Conservation (phyloP, 2,329 filamentous ascomycete genomes). For the Exophiala bonariae region DNA sequence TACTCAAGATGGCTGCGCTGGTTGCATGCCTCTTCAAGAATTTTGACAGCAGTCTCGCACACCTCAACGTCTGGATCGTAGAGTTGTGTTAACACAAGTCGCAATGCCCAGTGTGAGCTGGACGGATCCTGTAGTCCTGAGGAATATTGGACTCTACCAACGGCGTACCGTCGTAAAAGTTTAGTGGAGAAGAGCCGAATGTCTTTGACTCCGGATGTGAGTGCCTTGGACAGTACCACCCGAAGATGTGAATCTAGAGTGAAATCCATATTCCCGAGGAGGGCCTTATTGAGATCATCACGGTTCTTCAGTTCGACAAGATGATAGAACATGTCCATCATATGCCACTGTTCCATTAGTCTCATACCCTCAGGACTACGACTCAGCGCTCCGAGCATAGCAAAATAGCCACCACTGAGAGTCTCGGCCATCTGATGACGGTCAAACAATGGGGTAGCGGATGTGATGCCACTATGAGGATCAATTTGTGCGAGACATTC, state of each 20-base stretch:
- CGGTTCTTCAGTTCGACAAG: slow-evolving; percentile 89
- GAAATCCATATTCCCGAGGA: slow-evolving; percentile 92
- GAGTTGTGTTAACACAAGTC: slow-evolving; percentile 92
- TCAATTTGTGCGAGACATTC: slow-evolving; percentile 96
- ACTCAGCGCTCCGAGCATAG: slow-evolving; percentile 84
- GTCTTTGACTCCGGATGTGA: slow-evolving; percentile 86
- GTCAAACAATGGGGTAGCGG: slow-evolving; percentile 82
- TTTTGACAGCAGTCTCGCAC: slow-evolving; percentile 93
- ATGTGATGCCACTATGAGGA: slow-evolving; percentile 69
- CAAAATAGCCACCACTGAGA: slow-evolving; percentile 88
- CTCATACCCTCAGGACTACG: slow-evolving; percentile 78
- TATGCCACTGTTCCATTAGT: slow-evolving; percentile 93
- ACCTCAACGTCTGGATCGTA: slow-evolving; percentile 98
- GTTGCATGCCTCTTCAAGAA: slow-evolving; percentile 95
- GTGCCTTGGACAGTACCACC: slow-evolving; percentile 87
- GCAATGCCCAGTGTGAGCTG: slow-evolving; percentile 93
- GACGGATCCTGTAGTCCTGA: slow-evolving; percentile 43
- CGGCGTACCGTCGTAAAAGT: slow-evolving; percentile 82
- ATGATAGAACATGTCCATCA: slow-evolving; percentile 99
- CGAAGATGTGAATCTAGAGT: slow-evolving; percentile 83
- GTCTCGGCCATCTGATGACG: slow-evolving; percentile 80
- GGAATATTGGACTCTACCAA: slow-evolving; percentile 49
- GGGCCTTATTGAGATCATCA: slow-evolving; percentile 83
- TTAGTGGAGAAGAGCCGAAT: slow-evolving; percentile 90
- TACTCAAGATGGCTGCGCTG: slow-evolving; percentile 88